Evolutionary conservation across 768 basidiomycete species (phyloP).

Genomic region (Mycena filopes): DNA sequence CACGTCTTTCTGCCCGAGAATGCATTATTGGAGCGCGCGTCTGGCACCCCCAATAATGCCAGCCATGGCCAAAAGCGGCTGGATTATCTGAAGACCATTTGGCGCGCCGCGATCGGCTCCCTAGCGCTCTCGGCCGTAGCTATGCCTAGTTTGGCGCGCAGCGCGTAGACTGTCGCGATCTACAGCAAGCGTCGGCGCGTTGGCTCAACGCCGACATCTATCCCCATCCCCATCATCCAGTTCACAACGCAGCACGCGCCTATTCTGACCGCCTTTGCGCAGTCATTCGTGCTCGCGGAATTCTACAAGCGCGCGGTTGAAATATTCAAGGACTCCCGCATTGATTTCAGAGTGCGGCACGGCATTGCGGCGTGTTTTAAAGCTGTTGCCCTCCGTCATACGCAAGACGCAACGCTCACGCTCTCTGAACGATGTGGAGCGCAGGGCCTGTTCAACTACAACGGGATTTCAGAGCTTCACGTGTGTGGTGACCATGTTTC

Average conservation of each 20-base stretch:
- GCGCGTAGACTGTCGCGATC: conserved; percentile 7
- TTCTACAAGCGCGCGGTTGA: background rate
- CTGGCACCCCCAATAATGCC: too few relatives aligned
- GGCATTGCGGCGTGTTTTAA: background rate
- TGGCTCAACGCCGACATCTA: background rate
- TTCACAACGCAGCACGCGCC: conserved; percentile 17
- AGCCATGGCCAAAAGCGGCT: background rate
- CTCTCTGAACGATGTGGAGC: conserved; percentile 6
- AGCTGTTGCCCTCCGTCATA: background rate
- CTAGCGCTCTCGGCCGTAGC: background rate
- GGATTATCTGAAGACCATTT: conserved; percentile 1
- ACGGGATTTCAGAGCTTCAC: conserved; percentile 5
- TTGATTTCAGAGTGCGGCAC: background rate
- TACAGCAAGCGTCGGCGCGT: conserved; percentile 22
- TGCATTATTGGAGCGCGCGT: background rate
- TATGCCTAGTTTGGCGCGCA: background rate
- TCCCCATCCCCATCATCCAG: background rate
- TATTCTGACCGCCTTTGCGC: conserved; percentile 4
- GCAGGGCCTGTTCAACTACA: conserved; percentile 9
- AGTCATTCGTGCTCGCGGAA: conserved; percentile 3
- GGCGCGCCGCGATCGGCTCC: conserved; percentile 1
- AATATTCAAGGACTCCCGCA: background rate
- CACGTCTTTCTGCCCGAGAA: background rate
- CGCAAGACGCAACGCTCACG: background rate
- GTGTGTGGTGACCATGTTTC: background rate